Evolutionary conservation across 2,329 filamentous ascomycete genomes (phyloP).

Genomic region (Hypomyces rosellus): DNA sequence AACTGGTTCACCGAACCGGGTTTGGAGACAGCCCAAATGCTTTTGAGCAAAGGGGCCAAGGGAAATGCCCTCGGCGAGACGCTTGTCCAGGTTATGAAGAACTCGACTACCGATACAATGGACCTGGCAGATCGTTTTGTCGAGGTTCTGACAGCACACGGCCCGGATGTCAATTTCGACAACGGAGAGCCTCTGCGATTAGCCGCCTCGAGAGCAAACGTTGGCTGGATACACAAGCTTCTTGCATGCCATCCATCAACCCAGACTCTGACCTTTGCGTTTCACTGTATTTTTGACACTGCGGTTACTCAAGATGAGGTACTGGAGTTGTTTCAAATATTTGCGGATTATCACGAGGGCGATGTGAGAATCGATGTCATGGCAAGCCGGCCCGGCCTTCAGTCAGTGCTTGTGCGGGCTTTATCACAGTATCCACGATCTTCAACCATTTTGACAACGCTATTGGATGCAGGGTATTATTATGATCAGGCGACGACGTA

Average conservation of each 20-base stretch:
- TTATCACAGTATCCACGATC: slow-evolving; percentile 51
- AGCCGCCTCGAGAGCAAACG: slow-evolving; percentile 46
- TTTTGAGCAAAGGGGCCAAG: slow-evolving; percentile 43
- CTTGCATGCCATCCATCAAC: slow-evolving; percentile 44
- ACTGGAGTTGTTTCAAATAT: slow-evolving; percentile 44
- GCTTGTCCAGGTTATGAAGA: slow-evolving; percentile 40
- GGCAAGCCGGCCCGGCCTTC: slow-evolving; percentile 34
- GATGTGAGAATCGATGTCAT: slow-evolving; percentile 46
- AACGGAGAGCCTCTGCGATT: slow-evolving; percentile 48
- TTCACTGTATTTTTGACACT: slow-evolving; percentile 51
- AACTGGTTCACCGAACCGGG: slow-evolving; percentile 44
- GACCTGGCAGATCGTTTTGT: slow-evolving; percentile 41
- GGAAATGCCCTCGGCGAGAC: slow-evolving; percentile 41
- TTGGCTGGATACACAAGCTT: slow-evolving; percentile 43
- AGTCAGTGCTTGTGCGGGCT: slow-evolving; percentile 47
- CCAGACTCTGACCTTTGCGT: slow-evolving; percentile 44
- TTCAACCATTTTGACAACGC: slow-evolving; percentile 41
- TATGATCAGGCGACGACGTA: slow-evolving; percentile 46
- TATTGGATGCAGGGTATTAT: slow-evolving; percentile 54
- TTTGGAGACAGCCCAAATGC: slow-evolving; percentile 38
- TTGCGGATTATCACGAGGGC: slow-evolving; percentile 43
- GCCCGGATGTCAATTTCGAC: slow-evolving; percentile 43
- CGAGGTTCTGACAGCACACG: slow-evolving; percentile 30
- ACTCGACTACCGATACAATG: slow-evolving; percentile 31
- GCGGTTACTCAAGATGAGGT: slow-evolving; percentile 43